A percentile compares a stretch with the other conserved stretches of the same genome.
These are phyloP conservation scores for Herpetospermum pedunculosum DNA, from an alignment of 306 rosid species.

Conservation along the genomic window DNA sequence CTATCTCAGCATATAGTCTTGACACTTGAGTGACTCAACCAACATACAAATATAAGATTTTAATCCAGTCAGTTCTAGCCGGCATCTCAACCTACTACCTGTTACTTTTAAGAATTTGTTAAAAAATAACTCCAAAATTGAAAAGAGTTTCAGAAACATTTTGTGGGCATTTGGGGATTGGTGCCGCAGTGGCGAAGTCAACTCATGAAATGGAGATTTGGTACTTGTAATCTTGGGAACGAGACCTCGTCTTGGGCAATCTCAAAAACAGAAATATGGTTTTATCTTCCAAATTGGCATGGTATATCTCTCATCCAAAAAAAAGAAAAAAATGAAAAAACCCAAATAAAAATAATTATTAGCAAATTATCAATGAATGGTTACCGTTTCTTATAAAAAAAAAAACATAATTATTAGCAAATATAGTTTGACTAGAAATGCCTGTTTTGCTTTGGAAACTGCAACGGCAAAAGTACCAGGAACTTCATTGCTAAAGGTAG, in stretches of 20 bases:
- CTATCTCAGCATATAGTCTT: not conserved
- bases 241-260: not conserved
- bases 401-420: no score
- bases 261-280: not conserved
- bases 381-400: no score
- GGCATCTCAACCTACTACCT: not conserved
- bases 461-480: not conserved
- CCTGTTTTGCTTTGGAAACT: not conserved
- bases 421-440: not conserved
- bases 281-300: not conserved
- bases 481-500: not conserved
- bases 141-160: not conserved
- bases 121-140: not conserved
- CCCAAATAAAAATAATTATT: no score
- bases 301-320: no score
- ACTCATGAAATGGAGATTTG: not conserved
- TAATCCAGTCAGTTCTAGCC: not conserved
- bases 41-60: not conserved
- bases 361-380: no score
- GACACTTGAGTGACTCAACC: not conserved
- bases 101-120: not conserved
- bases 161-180: not conserved
- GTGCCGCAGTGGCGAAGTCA: not conserved
- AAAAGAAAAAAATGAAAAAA: no score
- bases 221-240: not conserved